A percentile compares a stretch with the other conserved stretches of the same genome.
phyloP scores from a whole-genome alignment of 805 yeast genomes.

The Saccharomycopsis javanensis region DNA sequence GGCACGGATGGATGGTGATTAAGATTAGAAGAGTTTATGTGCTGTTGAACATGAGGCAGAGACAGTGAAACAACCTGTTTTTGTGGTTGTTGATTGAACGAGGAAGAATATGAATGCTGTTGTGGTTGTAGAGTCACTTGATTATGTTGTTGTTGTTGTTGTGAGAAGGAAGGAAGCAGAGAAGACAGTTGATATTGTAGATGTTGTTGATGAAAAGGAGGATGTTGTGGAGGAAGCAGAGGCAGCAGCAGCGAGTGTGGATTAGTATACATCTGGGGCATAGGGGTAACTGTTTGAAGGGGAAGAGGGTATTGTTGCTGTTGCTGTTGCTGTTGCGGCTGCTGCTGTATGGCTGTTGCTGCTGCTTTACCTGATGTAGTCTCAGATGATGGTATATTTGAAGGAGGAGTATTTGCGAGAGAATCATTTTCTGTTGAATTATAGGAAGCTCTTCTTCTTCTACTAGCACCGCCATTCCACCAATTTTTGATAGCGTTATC shows the following conservation, averaged over 20 bases:
- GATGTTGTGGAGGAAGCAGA: slow-evolving; percentile 4
- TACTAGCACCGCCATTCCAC: slow-evolving; percentile 94
- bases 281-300: slow-evolving; percentile 1
- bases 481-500: slow-evolving; percentile 90
- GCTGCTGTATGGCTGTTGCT: slow-evolving; percentile 15
- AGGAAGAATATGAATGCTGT: neutral
- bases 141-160: neutral
- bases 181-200: neutral
- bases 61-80: neutral
- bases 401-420: neutral
- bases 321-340: slow-evolving; percentile 5
- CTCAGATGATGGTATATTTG: slow-evolving; percentile 6
- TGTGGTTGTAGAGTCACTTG: neutral
- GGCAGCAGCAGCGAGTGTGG: neutral
- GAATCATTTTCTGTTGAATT: slow-evolving; percentile 20
- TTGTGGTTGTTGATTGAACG: slow-evolving; percentile 6
- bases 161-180: neutral
- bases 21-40: neutral
- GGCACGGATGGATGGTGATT: neutral
- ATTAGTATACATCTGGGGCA: neutral
- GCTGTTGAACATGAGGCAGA: neutral
- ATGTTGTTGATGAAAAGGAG: slow-evolving; percentile 8
- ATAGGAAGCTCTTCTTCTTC: slow-evolving; percentile 51
- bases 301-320: neutral
- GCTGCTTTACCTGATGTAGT: neutral